These are phyloP conservation scores for Cyclocybe cylindracea DNA, from an alignment of 768 basidiomycete species.

Conservation along the genomic window DNA sequence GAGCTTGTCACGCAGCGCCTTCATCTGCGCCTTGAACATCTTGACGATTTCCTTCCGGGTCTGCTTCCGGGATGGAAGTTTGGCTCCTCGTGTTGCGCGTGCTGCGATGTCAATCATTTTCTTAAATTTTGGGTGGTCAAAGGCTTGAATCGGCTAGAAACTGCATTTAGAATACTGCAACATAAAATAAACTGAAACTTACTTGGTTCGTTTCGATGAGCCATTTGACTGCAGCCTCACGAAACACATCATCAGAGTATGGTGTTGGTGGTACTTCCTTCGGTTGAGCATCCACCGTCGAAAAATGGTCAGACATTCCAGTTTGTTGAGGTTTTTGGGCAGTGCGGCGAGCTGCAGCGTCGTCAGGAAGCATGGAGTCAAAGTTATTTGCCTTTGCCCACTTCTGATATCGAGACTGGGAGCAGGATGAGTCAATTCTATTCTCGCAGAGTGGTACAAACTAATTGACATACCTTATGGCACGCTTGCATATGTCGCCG, in stretches of 20 bases:
- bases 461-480: no score
- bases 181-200: not conserved
- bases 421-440: no score
- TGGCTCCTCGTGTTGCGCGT: slow-evolving; percentile 6
- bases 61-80: not conserved
- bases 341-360: slow-evolving; percentile 3
- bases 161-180: not conserved
- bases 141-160: slow-evolving; percentile 10
- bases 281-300: not conserved
- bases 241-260: slow-evolving; percentile 5
- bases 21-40: slow-evolving; percentile 9
- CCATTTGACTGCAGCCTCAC: slow-evolving; percentile 11
- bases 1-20: slow-evolving; percentile 2
- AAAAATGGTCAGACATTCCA: slow-evolving; percentile 6
- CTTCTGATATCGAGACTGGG: slow-evolving; percentile 4
- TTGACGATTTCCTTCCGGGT: slow-evolving; percentile 2
- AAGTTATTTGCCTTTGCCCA: slow-evolving; percentile 8
- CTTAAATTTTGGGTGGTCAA: slow-evolving; percentile 11
- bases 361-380: slow-evolving; percentile 12
- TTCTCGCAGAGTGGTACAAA: no score
- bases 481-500: no score
- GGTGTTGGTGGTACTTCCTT: not conserved
- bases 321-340: not conserved
- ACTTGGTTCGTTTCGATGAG: slow-evolving; percentile 10
- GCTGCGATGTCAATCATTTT: slow-evolving; percentile 11